Base-by-base conservation (phyloP, 2,329 filamentous ascomycete species). In the Talaromyces sp. region DNA sequence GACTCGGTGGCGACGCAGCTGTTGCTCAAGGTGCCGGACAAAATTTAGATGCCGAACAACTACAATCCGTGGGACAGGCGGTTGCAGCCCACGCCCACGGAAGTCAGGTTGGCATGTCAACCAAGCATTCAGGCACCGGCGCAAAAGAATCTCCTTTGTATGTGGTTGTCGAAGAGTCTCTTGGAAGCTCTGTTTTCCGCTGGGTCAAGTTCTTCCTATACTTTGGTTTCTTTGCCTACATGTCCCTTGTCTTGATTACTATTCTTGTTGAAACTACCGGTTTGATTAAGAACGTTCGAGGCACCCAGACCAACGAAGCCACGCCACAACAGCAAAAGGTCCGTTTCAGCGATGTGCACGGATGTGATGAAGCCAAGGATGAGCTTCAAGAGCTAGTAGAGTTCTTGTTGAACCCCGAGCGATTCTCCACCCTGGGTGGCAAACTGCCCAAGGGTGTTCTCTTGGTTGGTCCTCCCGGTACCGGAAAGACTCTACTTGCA, bases 401-500 rank as follows among this genome's bases (percentile, higher is more conserved):
- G 69, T 99, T 99, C 69, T 78, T 99, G 66, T 90, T 92, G 76
- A 93, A 93, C 73, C 96, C 95, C 0, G 90, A 96, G 11, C 91
- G 89, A 71, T 99, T 98, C 78, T 93, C 90, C 53, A 91, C 91
- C 63, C 88, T 99, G 54, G 95, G 95, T 71, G 95, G 95, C 69
- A 97, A 98, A 78, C 85, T 99, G 58, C 95, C 95, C 59, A 99
- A 98, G 78, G 95, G 95, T 81, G 91, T 99, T 62, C 84, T 99
- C 56, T 85, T 99, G 26, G 91, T 96, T 70, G 95, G 95, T 0
- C 95, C 95, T 71, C 95, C 95, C 57, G 95, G 95, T 79, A 99
- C 95, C 63, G 95, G 95, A 78, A 99, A 99, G 80, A 99, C 95
- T 13, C 85, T 99, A 46, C 85, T 99, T 63, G 95, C 95, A 64